These are phyloP conservation scores for Fusarium sp. DNA, from an alignment of 2,329 filamentous ascomycete genomes.

Conservation along the genomic window DNA sequence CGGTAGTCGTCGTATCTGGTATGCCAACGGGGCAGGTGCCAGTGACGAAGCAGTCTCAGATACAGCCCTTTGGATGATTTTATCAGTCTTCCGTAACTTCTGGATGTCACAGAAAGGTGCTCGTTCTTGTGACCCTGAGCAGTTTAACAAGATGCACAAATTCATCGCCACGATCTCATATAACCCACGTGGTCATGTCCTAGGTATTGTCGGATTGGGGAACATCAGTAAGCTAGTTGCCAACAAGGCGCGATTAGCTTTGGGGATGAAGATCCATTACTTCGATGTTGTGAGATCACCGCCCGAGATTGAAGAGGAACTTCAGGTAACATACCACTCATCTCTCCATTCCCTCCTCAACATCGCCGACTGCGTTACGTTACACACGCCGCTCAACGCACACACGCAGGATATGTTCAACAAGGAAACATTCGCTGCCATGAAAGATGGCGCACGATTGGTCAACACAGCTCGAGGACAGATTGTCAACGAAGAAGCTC, in stretches of 20 bases:
- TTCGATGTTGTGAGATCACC: slow-evolving; percentile 55
- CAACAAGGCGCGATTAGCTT: slow-evolving; percentile 54
- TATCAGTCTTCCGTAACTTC: slow-evolving; percentile 63
- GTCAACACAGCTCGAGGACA: slow-evolving; percentile 65
- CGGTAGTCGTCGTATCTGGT: slow-evolving; percentile 52
- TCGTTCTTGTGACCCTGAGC: slow-evolving; percentile 28
- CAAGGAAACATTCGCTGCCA: slow-evolving; percentile 43
- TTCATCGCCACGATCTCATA: slow-evolving; percentile 52
- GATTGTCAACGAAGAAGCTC: slow-evolving; percentile 62
- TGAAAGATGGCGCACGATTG: slow-evolving; percentile 60
- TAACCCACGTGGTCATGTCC: slow-evolving; percentile 59
- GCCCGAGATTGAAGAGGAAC: slow-evolving; percentile 44
- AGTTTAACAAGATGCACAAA: slow-evolving; percentile 35
- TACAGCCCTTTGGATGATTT: slow-evolving; percentile 55
- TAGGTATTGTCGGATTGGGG: slow-evolving; percentile 65
- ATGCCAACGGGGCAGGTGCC: slow-evolving; percentile 56
- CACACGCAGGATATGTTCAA: slow-evolving; percentile 33
- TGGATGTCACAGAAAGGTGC: slow-evolving; percentile 52
- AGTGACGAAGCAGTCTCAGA: slow-evolving; percentile 58
- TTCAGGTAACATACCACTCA: slow-evolving; percentile 47
- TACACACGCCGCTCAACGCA: slow-evolving; percentile 48
- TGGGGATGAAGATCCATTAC: slow-evolving; percentile 67
- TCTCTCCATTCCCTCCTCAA: slow-evolving; percentile 44
- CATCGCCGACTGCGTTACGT: slow-evolving; percentile 48
- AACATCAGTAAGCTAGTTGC: slow-evolving; percentile 60